These are phyloP conservation scores for Fusarium coicis DNA, from an alignment of 2,329 filamentous ascomycete genomes.

Conservation along the genomic window DNA sequence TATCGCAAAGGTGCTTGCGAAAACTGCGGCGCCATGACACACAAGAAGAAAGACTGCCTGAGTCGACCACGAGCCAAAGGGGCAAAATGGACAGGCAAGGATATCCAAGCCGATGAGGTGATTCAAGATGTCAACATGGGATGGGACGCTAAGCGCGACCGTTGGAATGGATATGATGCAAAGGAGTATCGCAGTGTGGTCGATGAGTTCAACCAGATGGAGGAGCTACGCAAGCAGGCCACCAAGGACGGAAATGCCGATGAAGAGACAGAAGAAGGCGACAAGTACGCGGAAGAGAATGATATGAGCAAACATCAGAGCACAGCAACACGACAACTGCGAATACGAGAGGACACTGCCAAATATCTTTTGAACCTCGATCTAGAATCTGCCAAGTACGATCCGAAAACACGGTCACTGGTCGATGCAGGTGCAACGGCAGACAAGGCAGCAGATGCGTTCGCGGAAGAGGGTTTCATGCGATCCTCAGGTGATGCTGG, in stretches of 20 bases:
- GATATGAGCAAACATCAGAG: slow-evolving; percentile 96
- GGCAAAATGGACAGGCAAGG: slow-evolving; percentile 89
- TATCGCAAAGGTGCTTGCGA: slow-evolving; percentile 98
- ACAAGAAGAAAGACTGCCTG: slow-evolving; percentile 94
- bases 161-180: slow-evolving; percentile 98
- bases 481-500: slow-evolving; percentile 88
- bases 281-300: slow-evolving; percentile 91
- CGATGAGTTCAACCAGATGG: slow-evolving; percentile 87
- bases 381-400: slow-evolving; percentile 95
- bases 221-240: slow-evolving; percentile 73
- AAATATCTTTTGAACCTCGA: slow-evolving; percentile 97
- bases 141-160: slow-evolving; percentile 97
- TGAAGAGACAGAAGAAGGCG: slow-evolving; percentile 66
- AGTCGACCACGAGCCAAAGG: slow-evolving; percentile 88
- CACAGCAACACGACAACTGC: slow-evolving; percentile 88
- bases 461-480: slow-evolving; percentile 94
- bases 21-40: slow-evolving; percentile 97
- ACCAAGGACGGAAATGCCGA: slow-evolving; percentile 61
- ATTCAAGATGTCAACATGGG: slow-evolving; percentile 87
- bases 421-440: slow-evolving; percentile 84
- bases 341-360: slow-evolving; percentile 94
- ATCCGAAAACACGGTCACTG: slow-evolving; percentile 94
- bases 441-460: slow-evolving; percentile 82
- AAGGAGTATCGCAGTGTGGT: slow-evolving; percentile 88
- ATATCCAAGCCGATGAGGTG: slow-evolving; percentile 93